Evolutionary conservation across 2,329 filamentous ascomycete genomes (phyloP), one percentile per base, ranked within the genome.

Genomic region (Epichloe amarillans): DNA sequence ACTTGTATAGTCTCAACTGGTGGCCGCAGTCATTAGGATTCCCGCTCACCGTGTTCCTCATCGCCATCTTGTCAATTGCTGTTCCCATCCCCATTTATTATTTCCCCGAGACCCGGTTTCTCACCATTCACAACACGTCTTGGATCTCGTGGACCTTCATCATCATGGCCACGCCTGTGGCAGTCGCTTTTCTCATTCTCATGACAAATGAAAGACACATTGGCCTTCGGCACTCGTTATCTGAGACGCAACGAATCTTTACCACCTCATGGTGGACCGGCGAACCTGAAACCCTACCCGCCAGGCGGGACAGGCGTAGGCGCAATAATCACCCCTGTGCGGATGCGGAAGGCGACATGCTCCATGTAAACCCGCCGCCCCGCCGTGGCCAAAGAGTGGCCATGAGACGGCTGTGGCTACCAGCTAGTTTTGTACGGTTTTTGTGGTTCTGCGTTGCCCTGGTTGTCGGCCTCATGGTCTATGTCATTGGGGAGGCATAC

Each of bases 71-170:
- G n/a, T 82, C 80, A 11, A 69, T 83, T 45, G 70, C 73, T 15
- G 71, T 71, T 0, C 81, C 82, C 0, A 74, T 84, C 4, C 77
- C 79, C 4, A 63, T 84, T 30, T 84, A 83, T 58, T 69, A 77
- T 50, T 67, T 72, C 21, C 74, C 75, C 0, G 69, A 74, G 46
- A 67, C 74, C 2, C 71, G 70, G 47, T 79, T 74, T 46, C 65
- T 83, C 43, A 79, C 75, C 10, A 62, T 69, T 7, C 78, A 83
- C 65, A 85, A 85, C 62, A 84, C 82, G 2, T 72, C 76, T 2
- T 85, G 82, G 82, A 81, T 84, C 54, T 75, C 77, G 8, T 83
- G 82, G 77, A 83, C 81, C 0, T 85, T 85, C 63, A 70, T 82
- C 59, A 80, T 80, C 58, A 85, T 85, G 82, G 79, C 80, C 41